phyloP scores from a whole-genome alignment of 495 filamentous ascomycete species.

The Podospora appendiculata region DNA sequence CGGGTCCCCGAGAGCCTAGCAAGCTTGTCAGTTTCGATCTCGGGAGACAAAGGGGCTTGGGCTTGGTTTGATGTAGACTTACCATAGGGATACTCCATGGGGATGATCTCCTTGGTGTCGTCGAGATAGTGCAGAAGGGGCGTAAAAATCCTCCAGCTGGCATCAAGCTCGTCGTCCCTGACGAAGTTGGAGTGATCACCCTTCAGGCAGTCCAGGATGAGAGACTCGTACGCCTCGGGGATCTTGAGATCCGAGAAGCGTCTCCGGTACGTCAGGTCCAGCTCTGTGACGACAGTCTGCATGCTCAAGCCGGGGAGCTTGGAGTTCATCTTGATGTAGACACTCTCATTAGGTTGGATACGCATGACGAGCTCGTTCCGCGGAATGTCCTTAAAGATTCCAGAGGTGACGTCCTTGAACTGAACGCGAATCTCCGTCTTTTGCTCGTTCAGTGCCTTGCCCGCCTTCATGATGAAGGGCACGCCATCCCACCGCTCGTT shows the following conservation, averaged over 20 bases:
- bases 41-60: not conserved
- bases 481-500: slow-evolving; percentile 99
- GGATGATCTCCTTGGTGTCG: slow-evolving; percentile 97
- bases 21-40: slow-evolving; percentile 6
- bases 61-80: slow-evolving; percentile 25
- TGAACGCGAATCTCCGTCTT: slow-evolving; percentile 99
- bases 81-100: slow-evolving; percentile 99
- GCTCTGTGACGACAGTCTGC: slow-evolving; percentile 98
- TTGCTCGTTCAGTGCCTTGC: slow-evolving; percentile 98
- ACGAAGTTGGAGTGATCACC: slow-evolving; percentile 99
- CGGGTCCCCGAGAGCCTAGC: slow-evolving; percentile 88
- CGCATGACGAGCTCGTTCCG: slow-evolving; percentile 99
- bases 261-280: slow-evolving; percentile 95
- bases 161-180: slow-evolving; percentile 95
- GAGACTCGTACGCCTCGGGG: slow-evolving; percentile 95
- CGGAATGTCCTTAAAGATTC: slow-evolving; percentile 99
- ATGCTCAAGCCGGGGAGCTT: slow-evolving; percentile 97
- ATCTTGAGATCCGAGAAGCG: slow-evolving; percentile 99
- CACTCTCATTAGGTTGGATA: slow-evolving; percentile 97
- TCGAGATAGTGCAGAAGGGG: slow-evolving; percentile 97
- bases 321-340: slow-evolving; percentile 99
- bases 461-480: slow-evolving; percentile 98
- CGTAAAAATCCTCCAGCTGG: slow-evolving; percentile 97
- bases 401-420: slow-evolving; percentile 97
- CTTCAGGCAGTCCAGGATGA: slow-evolving; percentile 96